Evolutionary conservation across 176 grass and related monocot genomes (phyloP).

Genomic region (Avena eriantha): DNA sequence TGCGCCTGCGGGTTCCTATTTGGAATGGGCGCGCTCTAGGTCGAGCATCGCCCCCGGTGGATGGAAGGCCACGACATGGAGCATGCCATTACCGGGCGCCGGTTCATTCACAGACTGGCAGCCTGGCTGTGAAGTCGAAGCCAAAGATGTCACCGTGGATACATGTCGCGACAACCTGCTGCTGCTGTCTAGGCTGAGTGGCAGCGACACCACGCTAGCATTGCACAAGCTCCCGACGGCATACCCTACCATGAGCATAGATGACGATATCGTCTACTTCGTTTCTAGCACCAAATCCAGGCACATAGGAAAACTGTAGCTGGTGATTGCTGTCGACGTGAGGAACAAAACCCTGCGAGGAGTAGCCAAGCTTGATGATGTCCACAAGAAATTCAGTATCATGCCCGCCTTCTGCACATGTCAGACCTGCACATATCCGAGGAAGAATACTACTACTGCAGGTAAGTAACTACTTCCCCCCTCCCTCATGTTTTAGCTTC

Average conservation of each 20-base stretch:
- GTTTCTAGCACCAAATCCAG: neutral
- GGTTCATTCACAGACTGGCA: neutral
- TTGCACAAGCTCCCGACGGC: neutral
- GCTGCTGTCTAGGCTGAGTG: neutral
- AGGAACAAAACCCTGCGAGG: neutral
- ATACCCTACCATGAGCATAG: slow-evolving; percentile 22
- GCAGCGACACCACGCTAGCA: neutral
- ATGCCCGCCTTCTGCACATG: neutral
- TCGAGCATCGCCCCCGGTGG: neutral
- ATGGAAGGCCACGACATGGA: slow-evolving; percentile 31
- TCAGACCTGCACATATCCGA: slow-evolving; percentile 20
- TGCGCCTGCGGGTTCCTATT: neutral
- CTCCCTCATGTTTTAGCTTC: too few relatives aligned
- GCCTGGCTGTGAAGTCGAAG: too few relatives aligned
- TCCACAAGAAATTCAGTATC: neutral
- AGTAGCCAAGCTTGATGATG: slow-evolving; percentile 26
- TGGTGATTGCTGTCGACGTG: slow-evolving; percentile 30
- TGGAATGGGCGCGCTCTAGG: neutral
- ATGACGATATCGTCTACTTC: slow-evolving; percentile 23
- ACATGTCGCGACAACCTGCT: neutral
- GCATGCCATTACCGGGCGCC: slow-evolving; percentile 11
- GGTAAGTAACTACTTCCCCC: neutral
- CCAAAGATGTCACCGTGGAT: neutral
- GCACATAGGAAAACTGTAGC: neutral
- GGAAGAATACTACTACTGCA: neutral